These are phyloP conservation scores for Clarireedia monteithiana DNA, from an alignment of 2,329 filamentous ascomycete genomes.

Conservation along the genomic window DNA sequence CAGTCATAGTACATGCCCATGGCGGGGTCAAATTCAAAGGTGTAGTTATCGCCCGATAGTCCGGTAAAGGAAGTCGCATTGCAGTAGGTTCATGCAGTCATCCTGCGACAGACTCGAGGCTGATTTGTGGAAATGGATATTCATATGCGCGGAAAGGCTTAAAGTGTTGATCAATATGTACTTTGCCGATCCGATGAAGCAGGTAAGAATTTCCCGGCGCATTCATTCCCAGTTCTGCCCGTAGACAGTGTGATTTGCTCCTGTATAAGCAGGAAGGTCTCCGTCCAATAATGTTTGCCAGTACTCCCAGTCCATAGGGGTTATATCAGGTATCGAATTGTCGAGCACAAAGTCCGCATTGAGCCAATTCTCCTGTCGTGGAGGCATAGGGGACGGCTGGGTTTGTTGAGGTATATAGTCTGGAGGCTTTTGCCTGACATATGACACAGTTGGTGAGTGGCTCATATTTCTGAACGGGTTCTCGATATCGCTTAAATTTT, in stretches of 20 bases:
- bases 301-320: constrained; percentile 26
- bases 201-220: neutral
- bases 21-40: neutral
- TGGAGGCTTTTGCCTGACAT: constrained; percentile 4
- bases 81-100: neutral
- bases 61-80: neutral
- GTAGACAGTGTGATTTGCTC: neutral
- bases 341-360: constrained; percentile 12
- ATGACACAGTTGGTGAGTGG: constrained; percentile 1
- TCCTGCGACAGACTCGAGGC: neutral
- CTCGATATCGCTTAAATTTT: neutral
- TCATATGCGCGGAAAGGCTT: neutral
- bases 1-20: neutral
- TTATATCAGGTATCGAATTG: constrained; percentile 19
- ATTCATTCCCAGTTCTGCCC: neutral
- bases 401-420: neutral
- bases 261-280: constrained; percentile 18
- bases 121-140: neutral
- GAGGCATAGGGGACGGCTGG: neutral
- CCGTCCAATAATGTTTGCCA: constrained; percentile 27
- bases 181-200: neutral
- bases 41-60: neutral
- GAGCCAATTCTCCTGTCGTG: neutral
- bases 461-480: neutral
- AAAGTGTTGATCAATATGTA: neutral